Base-by-base conservation (phyloP, 345 rosid species). In the Noccaea caerulescens region DNA sequence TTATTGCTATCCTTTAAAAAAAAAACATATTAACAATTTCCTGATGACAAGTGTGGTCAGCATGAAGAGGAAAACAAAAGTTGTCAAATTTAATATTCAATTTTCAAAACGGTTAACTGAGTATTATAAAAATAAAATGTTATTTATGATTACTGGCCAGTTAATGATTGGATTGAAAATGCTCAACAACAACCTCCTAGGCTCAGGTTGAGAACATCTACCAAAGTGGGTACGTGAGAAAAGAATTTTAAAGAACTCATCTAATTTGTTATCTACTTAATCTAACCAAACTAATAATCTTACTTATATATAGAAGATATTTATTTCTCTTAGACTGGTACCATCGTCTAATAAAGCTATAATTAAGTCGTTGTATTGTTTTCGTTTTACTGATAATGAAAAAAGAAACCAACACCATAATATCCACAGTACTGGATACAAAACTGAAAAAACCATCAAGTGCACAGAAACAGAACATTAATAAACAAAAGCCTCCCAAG, bases 161-260 rank as follows among this genome's bases (percentile, higher is more conserved):
- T 55, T 45, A 33, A 36, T 72, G 58, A 72, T 63, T 63, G 57
- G 49, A 13, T n/a, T 44, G 56, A 37, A 63, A 54, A 44, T 33
- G 44, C 41, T 13, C 10, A 42, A n/a, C 41, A 54, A 70, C 58
- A 72, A 72, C 49, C 64, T 63, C 69, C 32, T 54, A 63, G 13
- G 64, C 10, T 18, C 63, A 54, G 70, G 70, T 36, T 8, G 63
- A 61, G 45, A 72, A 10, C 12, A 61, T 50, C 27, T 25, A 25
- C 27, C 27, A 39, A 59, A 70, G 60, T 59, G 16, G 58, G 50
- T 69, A 69, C 49, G 45, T 25, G 25, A 66, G 9, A 14, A 37
- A 37, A 27, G 10, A 23, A 27, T 53, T 10, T 52, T 12, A 68
- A 11, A 33, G 10, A 12, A 32, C 18, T 68, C 54, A 44, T 46